Percentiles rank a stretch among this genome's conserved stretches.
Evolutionary conservation across 768 basidiomycete genomes (phyloP).

Genomic region (Rhizopogon vinicolor): DNA sequence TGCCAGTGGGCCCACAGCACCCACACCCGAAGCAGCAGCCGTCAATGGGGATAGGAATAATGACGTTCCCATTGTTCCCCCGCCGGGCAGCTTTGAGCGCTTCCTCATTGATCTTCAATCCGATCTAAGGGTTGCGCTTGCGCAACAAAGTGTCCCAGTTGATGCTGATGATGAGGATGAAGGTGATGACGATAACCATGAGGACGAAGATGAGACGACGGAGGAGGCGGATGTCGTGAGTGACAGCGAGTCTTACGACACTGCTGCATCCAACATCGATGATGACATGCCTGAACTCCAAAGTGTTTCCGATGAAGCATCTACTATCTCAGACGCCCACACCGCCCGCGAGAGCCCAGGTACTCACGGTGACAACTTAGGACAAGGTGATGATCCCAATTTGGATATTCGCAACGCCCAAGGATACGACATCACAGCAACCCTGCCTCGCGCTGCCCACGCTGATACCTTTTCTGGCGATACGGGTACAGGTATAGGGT

Average conservation of each 20-base stretch:
- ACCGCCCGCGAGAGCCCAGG: slow-evolving; percentile 1
- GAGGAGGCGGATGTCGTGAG: background rate
- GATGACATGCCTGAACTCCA: slow-evolving; percentile 29
- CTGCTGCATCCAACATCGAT: slow-evolving; percentile 8
- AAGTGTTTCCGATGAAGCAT: slow-evolving; percentile 22
- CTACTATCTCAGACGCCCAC: slow-evolving; percentile 22
- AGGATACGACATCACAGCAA: background rate
- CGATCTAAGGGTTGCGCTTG: slow-evolving; percentile 63
- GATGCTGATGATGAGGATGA: slow-evolving; percentile 5
- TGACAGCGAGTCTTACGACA: slow-evolving; percentile 1
- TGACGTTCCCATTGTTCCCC: slow-evolving; percentile 22
- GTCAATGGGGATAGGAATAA: slow-evolving; percentile 3
- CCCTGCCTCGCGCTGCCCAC: background rate
- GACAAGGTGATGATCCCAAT: background rate
- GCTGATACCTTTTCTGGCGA: slow-evolving; percentile 1
- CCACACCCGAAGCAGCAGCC: background rate
- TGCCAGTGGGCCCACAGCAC: slow-evolving; percentile 4
- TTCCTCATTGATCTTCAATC: slow-evolving; percentile 76
- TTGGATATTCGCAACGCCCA: background rate
- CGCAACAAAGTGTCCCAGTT: slow-evolving; percentile 26
- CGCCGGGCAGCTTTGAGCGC: slow-evolving; percentile 73
- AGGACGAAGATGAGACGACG: background rate
- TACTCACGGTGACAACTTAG: background rate
- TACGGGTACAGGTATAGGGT: background rate
- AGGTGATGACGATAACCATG: slow-evolving; percentile 15